Conservation (phyloP, 306 rosid species). For the Quercus robur region DNA sequence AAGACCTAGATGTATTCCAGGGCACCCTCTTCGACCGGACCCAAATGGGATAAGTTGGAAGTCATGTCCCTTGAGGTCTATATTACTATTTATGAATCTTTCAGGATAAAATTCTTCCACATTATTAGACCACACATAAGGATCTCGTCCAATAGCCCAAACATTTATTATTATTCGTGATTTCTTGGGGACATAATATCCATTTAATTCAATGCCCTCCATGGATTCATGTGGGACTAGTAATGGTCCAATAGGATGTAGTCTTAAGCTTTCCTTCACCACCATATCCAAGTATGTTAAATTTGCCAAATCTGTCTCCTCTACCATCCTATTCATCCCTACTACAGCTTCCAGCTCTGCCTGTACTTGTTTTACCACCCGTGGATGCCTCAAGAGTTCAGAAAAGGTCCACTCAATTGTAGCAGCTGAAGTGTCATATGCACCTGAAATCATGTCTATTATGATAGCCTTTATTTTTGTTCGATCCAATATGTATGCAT, state of each 20-base stretch:
- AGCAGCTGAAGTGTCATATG: constrained; percentile 3
- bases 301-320: constrained; percentile 32
- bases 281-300: constrained; percentile 39
- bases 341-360: constrained; percentile 26
- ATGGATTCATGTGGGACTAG: constrained; percentile 23
- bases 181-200: constrained; percentile 29
- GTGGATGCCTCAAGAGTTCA: constrained; percentile 39
- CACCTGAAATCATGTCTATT: constrained; percentile 23
- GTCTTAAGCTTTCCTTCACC: constrained; percentile 39
- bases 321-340: constrained; percentile 28
- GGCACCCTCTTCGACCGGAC: constrained; percentile 38
- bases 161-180: constrained; percentile 27
- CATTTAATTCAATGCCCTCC: constrained; percentile 28
- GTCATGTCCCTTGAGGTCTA: constrained; percentile 24
- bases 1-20: constrained; percentile 41
- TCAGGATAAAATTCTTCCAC: constrained; percentile 39
- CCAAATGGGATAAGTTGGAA: constrained; percentile 47
- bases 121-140: constrained; percentile 37
- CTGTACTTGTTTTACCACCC: constrained; percentile 38
- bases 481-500: constrained; percentile 15
- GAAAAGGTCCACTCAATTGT: constrained; percentile 36
- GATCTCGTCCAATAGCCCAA: constrained; percentile 41
- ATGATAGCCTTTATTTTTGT: constrained; percentile 37
- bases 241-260: constrained; percentile 36
- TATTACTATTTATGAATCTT: constrained; percentile 22